These are phyloP conservation scores for Blastomyces parvus DNA, from an alignment of 2,329 filamentous ascomycete genomes.

Conservation along the genomic window DNA sequence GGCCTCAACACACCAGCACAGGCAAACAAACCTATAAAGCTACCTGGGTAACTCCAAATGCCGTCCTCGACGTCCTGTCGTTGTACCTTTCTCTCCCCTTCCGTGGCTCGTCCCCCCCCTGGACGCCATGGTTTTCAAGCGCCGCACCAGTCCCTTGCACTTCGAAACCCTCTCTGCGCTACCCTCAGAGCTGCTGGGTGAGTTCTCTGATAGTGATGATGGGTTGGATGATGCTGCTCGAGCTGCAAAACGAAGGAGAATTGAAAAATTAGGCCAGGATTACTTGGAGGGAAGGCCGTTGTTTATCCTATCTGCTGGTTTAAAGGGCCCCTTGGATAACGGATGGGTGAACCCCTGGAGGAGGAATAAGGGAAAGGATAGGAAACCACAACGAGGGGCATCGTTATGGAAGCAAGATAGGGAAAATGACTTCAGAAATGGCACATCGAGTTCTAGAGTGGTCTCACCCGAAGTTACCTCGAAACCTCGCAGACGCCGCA, in stretches of 20 bases:
- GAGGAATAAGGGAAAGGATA: background rate
- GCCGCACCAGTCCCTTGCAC: slow-evolving; percentile 23
- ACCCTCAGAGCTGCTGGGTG: slow-evolving; percentile 19
- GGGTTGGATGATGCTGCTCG: slow-evolving; percentile 27
- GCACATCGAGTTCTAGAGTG: background rate
- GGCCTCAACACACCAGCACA: background rate
- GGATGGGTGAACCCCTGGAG: slow-evolving; percentile 41
- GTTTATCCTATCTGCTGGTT: slow-evolving; percentile 38
- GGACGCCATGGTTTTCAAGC: slow-evolving; percentile 14
- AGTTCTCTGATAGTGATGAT: slow-evolving; percentile 31
- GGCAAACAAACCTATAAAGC: background rate
- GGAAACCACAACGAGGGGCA: background rate
- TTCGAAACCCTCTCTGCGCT: slow-evolving; percentile 27
- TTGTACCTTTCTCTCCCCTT: slow-evolving; percentile 9
- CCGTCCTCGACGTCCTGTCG: slow-evolving; percentile 2
- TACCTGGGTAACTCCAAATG: slow-evolving; percentile 9
- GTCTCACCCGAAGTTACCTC: background rate
- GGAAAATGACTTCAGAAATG: background rate
- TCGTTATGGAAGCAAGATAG: background rate
- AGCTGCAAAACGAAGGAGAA: slow-evolving; percentile 33
- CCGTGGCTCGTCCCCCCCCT: slow-evolving; percentile 4
- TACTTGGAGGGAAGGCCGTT: slow-evolving; percentile 36
- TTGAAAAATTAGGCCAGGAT: slow-evolving; percentile 33
- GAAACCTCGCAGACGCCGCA: background rate
- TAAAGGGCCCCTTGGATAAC: slow-evolving; percentile 38